Conservation (phyloP, 2,329 filamentous ascomycete genomes). For the Aspergillus tamarii region DNA sequence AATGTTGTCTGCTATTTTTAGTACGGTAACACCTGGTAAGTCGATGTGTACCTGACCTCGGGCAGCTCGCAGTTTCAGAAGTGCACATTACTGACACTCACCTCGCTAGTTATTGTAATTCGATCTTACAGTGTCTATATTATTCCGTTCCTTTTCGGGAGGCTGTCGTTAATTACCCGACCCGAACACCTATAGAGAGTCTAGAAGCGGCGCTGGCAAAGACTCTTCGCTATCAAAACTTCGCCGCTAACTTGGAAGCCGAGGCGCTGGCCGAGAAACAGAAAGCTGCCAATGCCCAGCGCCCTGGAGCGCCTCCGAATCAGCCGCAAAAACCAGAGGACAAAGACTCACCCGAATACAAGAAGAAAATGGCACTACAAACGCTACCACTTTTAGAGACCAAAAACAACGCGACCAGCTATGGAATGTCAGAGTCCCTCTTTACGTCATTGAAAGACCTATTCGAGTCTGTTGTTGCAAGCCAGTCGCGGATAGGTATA, state of each 20-base stretch:
- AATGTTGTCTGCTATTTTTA: slow-evolving; percentile 45
- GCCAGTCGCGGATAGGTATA: slow-evolving; percentile 80
- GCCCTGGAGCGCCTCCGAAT: slow-evolving; percentile 56
- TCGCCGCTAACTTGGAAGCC: slow-evolving; percentile 57
- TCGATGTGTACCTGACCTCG: slow-evolving; percentile 8
- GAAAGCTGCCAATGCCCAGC: slow-evolving; percentile 44
- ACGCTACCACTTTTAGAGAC: slow-evolving; percentile 86
- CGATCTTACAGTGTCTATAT: slow-evolving; percentile 94
- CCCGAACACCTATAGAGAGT: slow-evolving; percentile 69
- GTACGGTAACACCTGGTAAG: slow-evolving; percentile 97
- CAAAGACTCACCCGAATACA: slow-evolving; percentile 94
- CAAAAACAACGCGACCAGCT: slow-evolving; percentile 76
- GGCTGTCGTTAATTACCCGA: slow-evolving; percentile 88
- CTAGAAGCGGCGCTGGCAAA: slow-evolving; percentile 60
- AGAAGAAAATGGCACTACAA: slow-evolving; percentile 92
- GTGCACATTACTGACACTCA: slow-evolving; percentile 11
- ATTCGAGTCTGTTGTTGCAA: slow-evolving; percentile 85
- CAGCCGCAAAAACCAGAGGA: slow-evolving; percentile 77
- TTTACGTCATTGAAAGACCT: slow-evolving; percentile 97
- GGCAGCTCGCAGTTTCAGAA: not conserved
- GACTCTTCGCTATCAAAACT: slow-evolving; percentile 62
- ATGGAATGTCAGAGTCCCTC: slow-evolving; percentile 92
- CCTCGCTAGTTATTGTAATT: slow-evolving; percentile 85
- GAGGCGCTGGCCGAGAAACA: slow-evolving; percentile 51
- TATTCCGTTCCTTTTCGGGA: slow-evolving; percentile 94